Base-by-base conservation (phyloP, 2,329 filamentous ascomycete genomes). In the Pseudonectria buxi region DNA sequence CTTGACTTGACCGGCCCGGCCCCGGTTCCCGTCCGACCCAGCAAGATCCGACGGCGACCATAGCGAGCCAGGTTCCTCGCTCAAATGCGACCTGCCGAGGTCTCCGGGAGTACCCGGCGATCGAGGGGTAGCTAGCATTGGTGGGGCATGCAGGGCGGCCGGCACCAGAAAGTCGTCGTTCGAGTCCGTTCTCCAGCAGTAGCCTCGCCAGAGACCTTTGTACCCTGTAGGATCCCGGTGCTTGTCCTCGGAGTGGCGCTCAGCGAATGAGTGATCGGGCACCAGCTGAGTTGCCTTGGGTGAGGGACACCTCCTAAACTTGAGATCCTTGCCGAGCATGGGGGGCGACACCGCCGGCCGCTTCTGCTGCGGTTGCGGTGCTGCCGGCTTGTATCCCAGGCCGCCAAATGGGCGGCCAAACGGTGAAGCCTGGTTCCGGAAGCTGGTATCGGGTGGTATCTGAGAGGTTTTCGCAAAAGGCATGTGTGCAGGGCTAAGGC, bases 221-320 rank as follows among this genome's bases (percentile, higher is more conserved):
- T 67, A 68, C 24, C 70, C 79, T 44, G 75, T 75, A 7, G 67
- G 63, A 42, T 76, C 71, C 38, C 76, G 70, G 46, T 72, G 68
- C 41, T 58, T 63, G 50, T 65, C 72, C 53, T 71, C 68, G 18
- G 58, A 47, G 34, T 68, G 62, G 42, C 63, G 57, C 30, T 66
- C 61, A 57, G 69, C 61, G 61, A 72, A 77, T 47, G 65, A 74
- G 53, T 87, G 83, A 37, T 85, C 81, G 1, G 84, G 80, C 54
- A 94, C 87, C 51, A 94, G 83, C 51, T 86, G 81, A 12, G 88
- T 94, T 36, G 81, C 76, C 58, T 90, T 82, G 6, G 90, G 90
- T 16, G 89, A 95, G 9, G 74, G 71, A 56, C 87, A 95, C 56
- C 75, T 76, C 24, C 87, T 85, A 57, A 95, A 94, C 16, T 72